phyloP scores from a whole-genome alignment of 805 yeast genomes.

The Candida sphagnicola region DNA sequence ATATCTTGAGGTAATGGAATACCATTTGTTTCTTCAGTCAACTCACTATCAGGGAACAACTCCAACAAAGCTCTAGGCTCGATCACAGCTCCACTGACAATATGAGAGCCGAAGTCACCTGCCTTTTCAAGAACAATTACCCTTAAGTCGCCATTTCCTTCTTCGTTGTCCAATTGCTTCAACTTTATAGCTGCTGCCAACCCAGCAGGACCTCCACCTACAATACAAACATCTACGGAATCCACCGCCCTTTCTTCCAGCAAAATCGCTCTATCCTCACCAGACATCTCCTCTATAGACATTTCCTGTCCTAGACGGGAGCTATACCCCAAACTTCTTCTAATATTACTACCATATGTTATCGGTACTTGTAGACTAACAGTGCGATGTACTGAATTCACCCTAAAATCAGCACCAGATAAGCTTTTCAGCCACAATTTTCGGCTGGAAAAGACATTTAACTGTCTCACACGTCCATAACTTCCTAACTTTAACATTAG shows the following conservation, averaged over 20 bases:
- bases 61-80: conserved; percentile 89
- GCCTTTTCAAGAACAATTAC: conserved; percentile 92
- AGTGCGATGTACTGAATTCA: too few relatives aligned
- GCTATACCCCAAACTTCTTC: too few relatives aligned
- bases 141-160: conserved; percentile 63
- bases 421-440: too few relatives aligned
- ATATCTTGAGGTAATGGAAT: conserved; percentile 77
- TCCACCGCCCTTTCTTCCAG: conserved; percentile 75
- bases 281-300: conserved; percentile 10
- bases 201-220: conserved; percentile 98
- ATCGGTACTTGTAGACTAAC: too few relatives aligned
- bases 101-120: conserved; percentile 89
- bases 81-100: conserved; percentile 87
- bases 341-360: too few relatives aligned
- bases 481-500: too few relatives aligned
- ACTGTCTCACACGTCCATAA: too few relatives aligned
- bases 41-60: conserved; percentile 67
- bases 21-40: conserved; percentile 47
- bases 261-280: conserved; percentile 44
- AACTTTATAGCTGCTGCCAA: conserved; percentile 86
- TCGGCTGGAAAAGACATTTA: too few relatives aligned
- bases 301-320: background rate
- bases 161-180: conserved; percentile 75
- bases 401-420: too few relatives aligned
- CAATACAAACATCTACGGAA: conserved; percentile 88